phyloP scores from a whole-genome alignment of 108 stramenopile genomes.

The Pseudonitzschia multiseries region DNA sequence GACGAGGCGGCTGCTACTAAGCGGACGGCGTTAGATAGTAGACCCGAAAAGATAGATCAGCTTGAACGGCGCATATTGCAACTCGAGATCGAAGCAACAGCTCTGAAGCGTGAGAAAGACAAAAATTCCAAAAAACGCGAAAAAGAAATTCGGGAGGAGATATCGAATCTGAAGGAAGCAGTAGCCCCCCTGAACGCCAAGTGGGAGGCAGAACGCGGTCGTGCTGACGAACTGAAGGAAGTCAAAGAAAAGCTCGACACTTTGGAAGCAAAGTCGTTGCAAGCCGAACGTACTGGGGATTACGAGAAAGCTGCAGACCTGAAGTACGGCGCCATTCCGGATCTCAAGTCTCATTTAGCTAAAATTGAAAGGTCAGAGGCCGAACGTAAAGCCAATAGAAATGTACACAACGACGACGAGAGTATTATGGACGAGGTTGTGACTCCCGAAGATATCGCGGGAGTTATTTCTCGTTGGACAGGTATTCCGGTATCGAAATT shows the following conservation, averaged over 20 bases:
- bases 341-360: constrained; percentile 70
- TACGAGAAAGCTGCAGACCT: constrained; percentile 92
- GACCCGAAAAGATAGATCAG: constrained; percentile 88
- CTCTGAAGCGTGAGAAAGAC: constrained; percentile 83
- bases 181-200: constrained; percentile 46
- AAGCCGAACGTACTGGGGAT: constrained; percentile 90
- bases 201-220: constrained; percentile 83
- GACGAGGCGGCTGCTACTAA: constrained; percentile 89
- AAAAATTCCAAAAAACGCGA: constrained; percentile 72
- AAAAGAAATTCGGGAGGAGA: constrained; percentile 61
- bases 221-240: constrained; percentile 77
- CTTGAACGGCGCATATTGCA: constrained; percentile 85
- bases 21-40: constrained; percentile 87
- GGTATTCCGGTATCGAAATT: constrained; percentile 75
- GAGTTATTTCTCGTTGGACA: constrained; percentile 65
- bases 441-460: constrained; percentile 55
- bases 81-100: constrained; percentile 94
- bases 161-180: constrained; percentile 69
- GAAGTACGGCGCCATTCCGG: constrained; percentile 92
- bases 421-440: constrained; percentile 71
- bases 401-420: constrained; percentile 52
- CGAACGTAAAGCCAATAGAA: constrained; percentile 49
- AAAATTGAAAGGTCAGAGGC: constrained; percentile 70
- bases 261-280: constrained; percentile 76
- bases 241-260: constrained; percentile 84